Evolutionary conservation across 306 rosid genomes (phyloP), one percentile per base, ranked within the genome.

Genomic region (Vigna unguiculata): DNA sequence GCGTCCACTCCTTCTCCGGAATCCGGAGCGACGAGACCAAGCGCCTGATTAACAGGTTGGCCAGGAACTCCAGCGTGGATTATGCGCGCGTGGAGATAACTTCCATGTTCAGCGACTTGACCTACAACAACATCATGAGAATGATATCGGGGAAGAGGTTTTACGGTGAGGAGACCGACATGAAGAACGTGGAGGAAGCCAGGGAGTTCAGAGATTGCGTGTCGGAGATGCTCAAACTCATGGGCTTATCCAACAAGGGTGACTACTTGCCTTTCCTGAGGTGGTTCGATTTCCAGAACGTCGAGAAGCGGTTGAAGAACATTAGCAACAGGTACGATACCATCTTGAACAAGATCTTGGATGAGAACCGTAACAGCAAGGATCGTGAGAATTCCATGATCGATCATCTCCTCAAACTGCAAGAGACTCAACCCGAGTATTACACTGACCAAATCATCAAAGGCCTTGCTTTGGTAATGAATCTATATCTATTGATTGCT

Each of bases 401-500:
- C 0, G 81, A 82, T 8, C 89, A 87, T 72, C 84, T 89, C 10
- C 77, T 89, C 0, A 83, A 62, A 11, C 15, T 81, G 4, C 91
- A 85, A 24, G 52, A 87, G 2, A 64, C 85, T 0, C 78, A 87
- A 10, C 73, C 84, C 13, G 52, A 75, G 9, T 68, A 81, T 8
- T 81, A 81, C 5, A 67, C 84, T 12, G 91, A 89, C 43, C 69
- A 83, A 67, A 79, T 85, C 12, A 89, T 87, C 83, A 89, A 89
- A 41, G 91, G 91, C 7, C 79, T 80, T 64, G 72, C 69, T 40
- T 12, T 78, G 87, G 90, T 88, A 55, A 32, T 32, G 7, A 32
- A 32, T 32, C 7, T 32, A 32, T 32, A 6, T 32, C 4, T 32
- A 8, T 20, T 53, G 14, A 25, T 53, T 53, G 14, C 1, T n/a